phyloP scores from a whole-genome alignment of 2,329 filamentous ascomycete species.

The Botrytis fragariae region DNA sequence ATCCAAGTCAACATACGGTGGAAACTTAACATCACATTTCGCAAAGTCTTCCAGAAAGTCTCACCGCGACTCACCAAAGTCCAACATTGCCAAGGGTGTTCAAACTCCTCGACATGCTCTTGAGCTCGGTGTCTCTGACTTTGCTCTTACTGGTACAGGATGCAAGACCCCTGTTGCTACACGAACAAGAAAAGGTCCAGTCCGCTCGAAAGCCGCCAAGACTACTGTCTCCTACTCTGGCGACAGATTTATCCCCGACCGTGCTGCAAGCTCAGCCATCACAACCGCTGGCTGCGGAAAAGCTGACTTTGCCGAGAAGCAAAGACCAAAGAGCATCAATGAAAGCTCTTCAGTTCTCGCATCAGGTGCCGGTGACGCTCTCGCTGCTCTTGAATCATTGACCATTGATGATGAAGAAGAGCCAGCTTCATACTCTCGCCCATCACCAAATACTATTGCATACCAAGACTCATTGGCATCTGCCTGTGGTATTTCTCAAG shows the following conservation, averaged over 20 bases:
- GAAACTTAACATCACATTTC: conserved; percentile 77
- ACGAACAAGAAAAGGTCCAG: conserved; percentile 53
- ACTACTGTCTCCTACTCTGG: conserved; percentile 71
- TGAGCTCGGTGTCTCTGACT: conserved; percentile 90
- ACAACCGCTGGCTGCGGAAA: conserved; percentile 79
- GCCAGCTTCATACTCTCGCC: conserved; percentile 66
- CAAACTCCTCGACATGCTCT: conserved; percentile 78
- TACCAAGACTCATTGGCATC: conserved; percentile 89
- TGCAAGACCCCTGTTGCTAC: conserved; percentile 59
- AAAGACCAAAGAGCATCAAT: conserved; percentile 66
- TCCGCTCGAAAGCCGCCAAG: conserved; percentile 62
- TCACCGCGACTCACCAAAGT: conserved; percentile 89
- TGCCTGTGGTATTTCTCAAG: conserved; percentile 88
- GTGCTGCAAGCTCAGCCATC: conserved; percentile 83
- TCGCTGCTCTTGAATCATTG: conserved; percentile 75
- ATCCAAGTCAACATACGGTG: conserved; percentile 74
- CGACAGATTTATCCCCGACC: conserved; percentile 96
- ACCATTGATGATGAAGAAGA: conserved; percentile 71
- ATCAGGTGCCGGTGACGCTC: conserved; percentile 68
- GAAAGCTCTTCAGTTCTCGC: conserved; percentile 77
- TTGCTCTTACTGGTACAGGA: conserved; percentile 83
- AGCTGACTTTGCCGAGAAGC: conserved; percentile 68
- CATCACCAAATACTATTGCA: conserved; percentile 81
- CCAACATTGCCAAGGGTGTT: conserved; percentile 78
- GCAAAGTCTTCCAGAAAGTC: conserved; percentile 64